Percentiles rank a stretch among this genome's conserved stretches.
phyloP scores from a whole-genome alignment of 2,329 filamentous ascomycete genomes.

The Dactylellina haptotyla region DNA sequence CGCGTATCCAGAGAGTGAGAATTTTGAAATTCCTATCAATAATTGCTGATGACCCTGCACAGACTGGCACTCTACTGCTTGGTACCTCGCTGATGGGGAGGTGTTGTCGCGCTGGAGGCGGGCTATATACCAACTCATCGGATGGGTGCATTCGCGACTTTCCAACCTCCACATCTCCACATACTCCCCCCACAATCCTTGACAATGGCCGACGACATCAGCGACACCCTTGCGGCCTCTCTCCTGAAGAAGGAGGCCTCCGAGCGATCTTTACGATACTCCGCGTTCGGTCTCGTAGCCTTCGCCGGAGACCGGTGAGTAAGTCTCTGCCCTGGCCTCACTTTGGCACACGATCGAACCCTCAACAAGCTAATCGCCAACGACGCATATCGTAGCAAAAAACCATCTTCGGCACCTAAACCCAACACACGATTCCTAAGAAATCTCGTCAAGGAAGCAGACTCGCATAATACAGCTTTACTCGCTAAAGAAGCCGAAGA shows the following conservation, averaged over 20 bases:
- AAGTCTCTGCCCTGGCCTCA: background rate
- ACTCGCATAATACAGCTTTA: conserved; percentile 86
- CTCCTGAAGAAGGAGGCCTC: conserved; percentile 83
- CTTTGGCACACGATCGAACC: conserved; percentile 8
- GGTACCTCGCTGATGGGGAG: too few relatives aligned
- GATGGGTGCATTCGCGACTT: too few relatives aligned
- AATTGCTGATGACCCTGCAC: too few relatives aligned
- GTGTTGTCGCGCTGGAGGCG: too few relatives aligned
- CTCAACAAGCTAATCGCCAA: background rate
- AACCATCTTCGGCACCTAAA: conserved; percentile 72
- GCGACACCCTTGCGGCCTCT: conserved; percentile 81
- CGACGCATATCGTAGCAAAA: conserved; percentile 59
- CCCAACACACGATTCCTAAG: conserved; percentile 91
- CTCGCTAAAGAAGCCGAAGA: conserved; percentile 86
- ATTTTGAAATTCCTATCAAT: too few relatives aligned
- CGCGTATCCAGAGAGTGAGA: too few relatives aligned
- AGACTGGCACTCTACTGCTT: too few relatives aligned
- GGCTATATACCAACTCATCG: too few relatives aligned
- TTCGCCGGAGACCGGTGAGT: conserved; percentile 69
- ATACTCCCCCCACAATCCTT: background rate
- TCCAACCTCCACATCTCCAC: background rate
- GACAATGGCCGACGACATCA: conserved; percentile 61
- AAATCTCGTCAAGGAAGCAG: conserved; percentile 87
- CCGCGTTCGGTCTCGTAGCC: conserved; percentile 76
- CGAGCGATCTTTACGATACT: conserved; percentile 77